Conservation (phyloP, 441 rosid species). For the Adansonia grandidieri region DNA sequence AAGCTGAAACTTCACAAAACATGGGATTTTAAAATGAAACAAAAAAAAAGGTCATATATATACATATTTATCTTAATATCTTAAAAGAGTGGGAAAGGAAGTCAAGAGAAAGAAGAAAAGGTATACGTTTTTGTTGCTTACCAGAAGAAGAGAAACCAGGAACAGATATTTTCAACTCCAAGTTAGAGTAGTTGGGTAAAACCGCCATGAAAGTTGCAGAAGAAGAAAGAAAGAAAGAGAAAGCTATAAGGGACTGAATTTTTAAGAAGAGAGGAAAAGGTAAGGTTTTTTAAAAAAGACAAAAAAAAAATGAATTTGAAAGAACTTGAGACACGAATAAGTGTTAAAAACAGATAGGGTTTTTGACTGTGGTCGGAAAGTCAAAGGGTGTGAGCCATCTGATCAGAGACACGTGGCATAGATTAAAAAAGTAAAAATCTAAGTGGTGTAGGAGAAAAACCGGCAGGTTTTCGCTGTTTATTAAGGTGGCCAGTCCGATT, state of each 20-base stretch:
- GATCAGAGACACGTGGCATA: constrained; percentile 57
- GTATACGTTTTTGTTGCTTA: constrained; percentile 20
- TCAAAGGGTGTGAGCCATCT: constrained; percentile 53
- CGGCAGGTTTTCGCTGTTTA: constrained; percentile 51
- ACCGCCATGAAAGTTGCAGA: constrained; percentile 53
- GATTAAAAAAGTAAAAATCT: constrained; percentile 22
- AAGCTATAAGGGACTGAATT: background rate
- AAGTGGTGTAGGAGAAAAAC: constrained; percentile 52
- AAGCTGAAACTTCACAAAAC: constrained; percentile 12
- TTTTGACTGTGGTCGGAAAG: constrained; percentile 53
- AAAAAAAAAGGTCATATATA: background rate
- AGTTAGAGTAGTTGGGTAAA: constrained; percentile 62
- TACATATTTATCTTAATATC: background rate
- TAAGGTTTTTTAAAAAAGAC: constrained; percentile 38
- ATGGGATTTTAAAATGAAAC: background rate
- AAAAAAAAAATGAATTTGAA: constrained; percentile 21
- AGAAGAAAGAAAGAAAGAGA: constrained; percentile 23
- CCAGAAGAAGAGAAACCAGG: constrained; percentile 83
- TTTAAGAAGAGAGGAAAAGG: constrained; percentile 35
- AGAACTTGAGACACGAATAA: constrained; percentile 13
- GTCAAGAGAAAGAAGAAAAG: background rate
- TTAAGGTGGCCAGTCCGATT: constrained; percentile 24
- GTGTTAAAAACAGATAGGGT: constrained; percentile 30
- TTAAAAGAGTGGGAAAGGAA: no score
- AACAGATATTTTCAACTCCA: constrained; percentile 82